Conservation (phyloP, 495 filamentous ascomycete genomes). For the Terfezia boudieri region DNA sequence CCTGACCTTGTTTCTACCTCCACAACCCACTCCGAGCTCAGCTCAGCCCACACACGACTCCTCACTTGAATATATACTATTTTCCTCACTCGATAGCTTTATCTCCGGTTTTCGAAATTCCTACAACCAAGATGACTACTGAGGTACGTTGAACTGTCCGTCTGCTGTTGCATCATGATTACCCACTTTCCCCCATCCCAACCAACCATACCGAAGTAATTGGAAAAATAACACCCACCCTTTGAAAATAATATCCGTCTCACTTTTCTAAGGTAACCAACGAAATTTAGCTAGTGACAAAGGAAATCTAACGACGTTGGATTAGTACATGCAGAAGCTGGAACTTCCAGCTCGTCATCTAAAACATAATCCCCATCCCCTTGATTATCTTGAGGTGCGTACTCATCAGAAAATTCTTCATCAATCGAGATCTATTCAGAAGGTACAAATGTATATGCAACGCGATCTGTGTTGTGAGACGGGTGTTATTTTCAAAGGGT, state of each 20-base stretch:
- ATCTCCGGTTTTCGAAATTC: slow-evolving; percentile 1
- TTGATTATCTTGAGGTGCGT: too few species aligned
- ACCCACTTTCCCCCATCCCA: slow-evolving; percentile 18
- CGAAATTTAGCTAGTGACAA: too few species aligned
- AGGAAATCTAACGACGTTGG: too few species aligned
- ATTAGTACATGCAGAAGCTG: too few species aligned
- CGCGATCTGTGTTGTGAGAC: too few species aligned
- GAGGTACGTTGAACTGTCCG: slow-evolving; percentile 34
- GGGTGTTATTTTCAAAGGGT: too few species aligned
- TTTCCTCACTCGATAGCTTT: slow-evolving; percentile 16
- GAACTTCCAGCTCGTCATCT: too few species aligned
- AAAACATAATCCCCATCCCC: too few species aligned
- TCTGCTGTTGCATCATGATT: slow-evolving; percentile 14
- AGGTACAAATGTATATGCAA: too few species aligned
- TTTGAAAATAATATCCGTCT: slow-evolving; percentile 10
- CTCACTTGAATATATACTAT: slow-evolving; percentile 10
- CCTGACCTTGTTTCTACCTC: not conserved
- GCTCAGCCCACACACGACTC: slow-evolving; percentile 13
- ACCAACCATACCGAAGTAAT: not conserved
- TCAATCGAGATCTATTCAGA: too few species aligned
- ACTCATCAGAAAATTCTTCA: too few species aligned
- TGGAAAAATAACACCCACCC: not conserved
- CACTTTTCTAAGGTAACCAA: slow-evolving; percentile 13
- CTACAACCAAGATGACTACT: slow-evolving; percentile 34
- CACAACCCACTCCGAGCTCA: slow-evolving; percentile 11